Evolutionary conservation across 805 yeast genomes (phyloP), one percentile per base, ranked within the genome.

Genomic region (Ogataea wickerhamii): DNA sequence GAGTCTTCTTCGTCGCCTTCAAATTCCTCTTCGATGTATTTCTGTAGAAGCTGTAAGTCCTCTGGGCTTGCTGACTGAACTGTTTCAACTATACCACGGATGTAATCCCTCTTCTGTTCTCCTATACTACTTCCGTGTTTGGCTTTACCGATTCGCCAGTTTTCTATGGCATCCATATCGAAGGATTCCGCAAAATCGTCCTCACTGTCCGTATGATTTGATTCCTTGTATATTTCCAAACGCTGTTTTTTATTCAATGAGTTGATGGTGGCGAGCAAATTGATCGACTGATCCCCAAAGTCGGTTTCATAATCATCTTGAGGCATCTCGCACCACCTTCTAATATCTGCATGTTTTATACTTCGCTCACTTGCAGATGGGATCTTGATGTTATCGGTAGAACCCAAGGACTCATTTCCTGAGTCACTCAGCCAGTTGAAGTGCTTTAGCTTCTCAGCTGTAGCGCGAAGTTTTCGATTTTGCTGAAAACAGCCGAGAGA

Each of bases 401-500:
- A n/a, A 14, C 16, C 16, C 7, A 12, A 12, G 11, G 26, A 16
- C 25, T 13, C 12, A 31, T 32, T n/a, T 34, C 18, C 18, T 8
- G 24, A 16, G 18, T 27, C 44, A 10, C 26, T 33, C 3, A 85
- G 49, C 95, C 94, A 86, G 14, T 69, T 68, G 53, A 83, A 89
- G 20, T 67, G 56, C 18, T 76, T 57, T 18, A 87, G 64, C 25
- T 71, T 61, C 22, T 62, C 61, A 0, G 91, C 91, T 5, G 74
- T 62, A 2, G 67, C 62, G 40, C 95, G 65, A 18, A 73, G 57
- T 18, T 63, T 65, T 1, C 91, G 86, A 47, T 81, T 80, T 51
- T 79, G 80, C 47, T 80, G 82, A 48, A 86, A 82, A 53, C 95
- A 87, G 44, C 74, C 76, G 35, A 69, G 49, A 10, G 84, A 59